Conservation (phyloP, 2,329 filamentous ascomycete genomes). For the Trichoderma breve region DNA sequence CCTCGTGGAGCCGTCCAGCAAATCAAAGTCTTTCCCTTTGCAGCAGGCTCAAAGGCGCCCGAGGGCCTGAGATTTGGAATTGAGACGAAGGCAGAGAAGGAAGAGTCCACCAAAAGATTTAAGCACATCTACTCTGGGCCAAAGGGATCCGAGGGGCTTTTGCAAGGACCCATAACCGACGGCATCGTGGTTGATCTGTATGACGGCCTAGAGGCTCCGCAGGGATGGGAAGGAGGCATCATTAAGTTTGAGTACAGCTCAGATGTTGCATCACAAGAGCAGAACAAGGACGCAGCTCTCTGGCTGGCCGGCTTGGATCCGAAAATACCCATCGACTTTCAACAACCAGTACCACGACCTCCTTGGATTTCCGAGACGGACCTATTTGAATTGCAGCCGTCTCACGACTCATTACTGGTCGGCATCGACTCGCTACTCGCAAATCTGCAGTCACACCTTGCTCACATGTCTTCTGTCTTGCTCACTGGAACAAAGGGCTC, state of each 20-base stretch:
- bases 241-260: slow-evolving; percentile 64
- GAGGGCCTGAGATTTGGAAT: slow-evolving; percentile 81
- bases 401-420: slow-evolving; percentile 63
- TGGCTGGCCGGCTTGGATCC: slow-evolving; percentile 81
- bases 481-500: slow-evolving; percentile 86
- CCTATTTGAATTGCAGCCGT: slow-evolving; percentile 54
- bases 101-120: slow-evolving; percentile 71
- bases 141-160: slow-evolving; percentile 57
- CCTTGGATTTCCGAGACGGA: slow-evolving; percentile 49
- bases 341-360: slow-evolving; percentile 68
- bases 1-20: slow-evolving; percentile 61
- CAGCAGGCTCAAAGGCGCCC: slow-evolving; percentile 53
- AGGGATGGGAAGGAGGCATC: slow-evolving; percentile 79
- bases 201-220: slow-evolving; percentile 51
- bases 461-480: slow-evolving; percentile 83
- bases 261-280: slow-evolving; percentile 38
- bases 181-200: slow-evolving; percentile 70
- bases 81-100: slow-evolving; percentile 77
- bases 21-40: slow-evolving; percentile 81
- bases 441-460: slow-evolving; percentile 71
- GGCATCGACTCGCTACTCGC: slow-evolving; percentile 77
- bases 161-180: slow-evolving; percentile 85
- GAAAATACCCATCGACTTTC: slow-evolving; percentile 71
- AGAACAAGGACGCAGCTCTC: slow-evolving; percentile 47
- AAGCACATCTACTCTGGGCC: slow-evolving; percentile 65